Percentiles rank a stretch among this genome's conserved stretches.
Conservation (phyloP, 805 yeast genomes). For the Spathaspora gorwiae region DNA sequence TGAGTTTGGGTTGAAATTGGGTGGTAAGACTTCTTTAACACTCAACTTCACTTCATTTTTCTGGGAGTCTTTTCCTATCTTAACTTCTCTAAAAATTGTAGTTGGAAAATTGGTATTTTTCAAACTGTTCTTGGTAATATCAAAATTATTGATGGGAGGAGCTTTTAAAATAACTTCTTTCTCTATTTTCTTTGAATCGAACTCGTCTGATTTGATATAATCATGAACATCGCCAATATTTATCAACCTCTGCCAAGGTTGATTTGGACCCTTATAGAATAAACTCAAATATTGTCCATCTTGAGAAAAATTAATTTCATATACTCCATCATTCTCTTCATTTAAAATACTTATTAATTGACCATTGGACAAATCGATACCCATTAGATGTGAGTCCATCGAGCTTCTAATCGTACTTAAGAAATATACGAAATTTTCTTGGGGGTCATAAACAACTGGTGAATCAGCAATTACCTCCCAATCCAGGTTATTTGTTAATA, state of each 20-base stretch:
- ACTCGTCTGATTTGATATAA: slow-evolving; percentile 8
- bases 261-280: slow-evolving; percentile 67
- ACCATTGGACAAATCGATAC: slow-evolving; percentile 41
- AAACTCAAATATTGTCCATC: slow-evolving; percentile 68
- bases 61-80: slow-evolving; percentile 28
- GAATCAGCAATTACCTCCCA: slow-evolving; percentile 80
- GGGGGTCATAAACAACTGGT: slow-evolving; percentile 50
- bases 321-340: slow-evolving; percentile 55
- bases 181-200: background rate
- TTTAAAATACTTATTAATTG: slow-evolving; percentile 44
- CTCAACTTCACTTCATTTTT: slow-evolving; percentile 32
- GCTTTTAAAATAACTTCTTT: slow-evolving; percentile 11
- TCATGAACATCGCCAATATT: slow-evolving; percentile 25
- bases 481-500: slow-evolving; percentile 41
- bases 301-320: slow-evolving; percentile 61
- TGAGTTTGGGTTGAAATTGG: slow-evolving; percentile 39
- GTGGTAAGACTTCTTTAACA: slow-evolving; percentile 61
- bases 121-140: slow-evolving; percentile 14
- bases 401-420: slow-evolving; percentile 71
- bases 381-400: slow-evolving; percentile 75
- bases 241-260: slow-evolving; percentile 75
- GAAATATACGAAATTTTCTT: slow-evolving; percentile 48
- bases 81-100: slow-evolving; percentile 32
- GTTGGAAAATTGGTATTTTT: slow-evolving; percentile 46
- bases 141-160: slow-evolving; percentile 15